phyloP scores from a whole-genome alignment of 2,329 filamentous ascomycete species.

The Aspergillus bombycis region DNA sequence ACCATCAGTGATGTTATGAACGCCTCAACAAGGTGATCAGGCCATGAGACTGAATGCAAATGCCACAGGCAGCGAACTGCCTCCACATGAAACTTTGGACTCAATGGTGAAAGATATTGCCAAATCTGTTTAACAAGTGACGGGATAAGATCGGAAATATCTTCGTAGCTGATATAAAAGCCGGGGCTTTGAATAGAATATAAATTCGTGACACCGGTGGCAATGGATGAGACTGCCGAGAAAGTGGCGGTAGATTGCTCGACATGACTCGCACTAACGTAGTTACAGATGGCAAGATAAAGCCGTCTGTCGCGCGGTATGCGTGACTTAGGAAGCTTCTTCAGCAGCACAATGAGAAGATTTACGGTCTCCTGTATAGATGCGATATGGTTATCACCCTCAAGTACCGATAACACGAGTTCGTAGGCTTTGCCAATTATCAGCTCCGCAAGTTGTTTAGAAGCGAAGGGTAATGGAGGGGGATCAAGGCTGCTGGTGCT shows the following conservation, averaged over 20 bases:
- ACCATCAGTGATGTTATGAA: slow-evolving; percentile 73
- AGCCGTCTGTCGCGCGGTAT: slow-evolving; percentile 38
- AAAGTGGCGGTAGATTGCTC: slow-evolving; percentile 36
- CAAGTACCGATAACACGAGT: slow-evolving; percentile 37
- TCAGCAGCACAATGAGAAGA: slow-evolving; percentile 57
- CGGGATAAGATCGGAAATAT: slow-evolving; percentile 65
- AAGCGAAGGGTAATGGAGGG: slow-evolving; percentile 61
- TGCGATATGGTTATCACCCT: slow-evolving; percentile 29
- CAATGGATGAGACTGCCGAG: slow-evolving; percentile 39
- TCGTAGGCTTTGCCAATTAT: slow-evolving; percentile 63
- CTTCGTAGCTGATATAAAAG: slow-evolving; percentile 44
- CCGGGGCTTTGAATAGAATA: slow-evolving; percentile 40
- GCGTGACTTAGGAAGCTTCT: slow-evolving; percentile 42
- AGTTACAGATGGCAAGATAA: slow-evolving; percentile 37
- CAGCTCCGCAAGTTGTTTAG: slow-evolving; percentile 61
- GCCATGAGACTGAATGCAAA: slow-evolving; percentile 71
- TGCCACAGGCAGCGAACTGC: slow-evolving; percentile 85
- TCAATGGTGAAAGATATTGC: slow-evolving; percentile 76
- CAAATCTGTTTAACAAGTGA: slow-evolving; percentile 74
- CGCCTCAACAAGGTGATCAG: slow-evolving; percentile 77
- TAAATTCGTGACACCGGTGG: slow-evolving; percentile 54
- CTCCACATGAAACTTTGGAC: slow-evolving; percentile 93
- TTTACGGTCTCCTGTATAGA: slow-evolving; percentile 62
- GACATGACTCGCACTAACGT: slow-evolving; percentile 25
- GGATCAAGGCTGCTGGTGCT: slow-evolving; percentile 72